phyloP scores from a whole-genome alignment of 1,139 yeast species.

The Scheffersomyces illinoinensis region DNA sequence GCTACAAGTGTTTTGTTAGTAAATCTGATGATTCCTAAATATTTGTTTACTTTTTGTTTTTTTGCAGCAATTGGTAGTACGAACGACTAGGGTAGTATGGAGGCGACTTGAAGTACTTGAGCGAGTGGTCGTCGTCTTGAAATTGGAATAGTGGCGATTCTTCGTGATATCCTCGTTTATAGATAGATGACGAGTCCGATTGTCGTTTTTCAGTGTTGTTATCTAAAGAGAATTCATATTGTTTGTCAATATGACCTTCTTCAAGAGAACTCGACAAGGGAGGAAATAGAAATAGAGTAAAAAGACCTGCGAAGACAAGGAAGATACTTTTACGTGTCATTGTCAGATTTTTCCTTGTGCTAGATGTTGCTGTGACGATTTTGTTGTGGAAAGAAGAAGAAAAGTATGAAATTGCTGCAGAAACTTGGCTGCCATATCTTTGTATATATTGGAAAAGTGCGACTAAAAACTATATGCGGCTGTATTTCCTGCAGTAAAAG shows the following conservation, averaged over 20 bases:
- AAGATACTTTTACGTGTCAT: not conserved
- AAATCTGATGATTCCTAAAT: not conserved
- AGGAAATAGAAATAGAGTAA: not conserved
- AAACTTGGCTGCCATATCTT: not conserved
- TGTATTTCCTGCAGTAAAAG: no score
- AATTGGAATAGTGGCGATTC: constrained; percentile 31
- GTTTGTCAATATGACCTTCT: constrained; percentile 5
- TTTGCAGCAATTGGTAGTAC: constrained; percentile 13
- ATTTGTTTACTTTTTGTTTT: not conserved
- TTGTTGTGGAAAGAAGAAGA: not conserved
- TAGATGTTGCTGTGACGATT: not conserved
- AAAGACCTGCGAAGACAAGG: not conserved
- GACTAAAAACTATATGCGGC: not conserved
- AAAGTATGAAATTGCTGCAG: not conserved
- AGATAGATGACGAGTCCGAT: constrained; percentile 6
- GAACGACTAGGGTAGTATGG: constrained; percentile 41
- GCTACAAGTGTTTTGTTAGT: constrained; percentile 22
- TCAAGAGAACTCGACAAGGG: not conserved
- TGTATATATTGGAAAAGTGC: not conserved
- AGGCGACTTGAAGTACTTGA: constrained; percentile 26
- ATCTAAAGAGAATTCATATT: constrained; percentile 6
- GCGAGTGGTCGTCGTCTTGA: constrained; percentile 28
- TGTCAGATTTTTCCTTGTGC: no score
- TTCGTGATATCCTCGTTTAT: constrained; percentile 37
- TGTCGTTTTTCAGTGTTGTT: constrained; percentile 1